phyloP scores from a whole-genome alignment of 1,139 yeast species.

The Blastobotrys arbuscula region DNA sequence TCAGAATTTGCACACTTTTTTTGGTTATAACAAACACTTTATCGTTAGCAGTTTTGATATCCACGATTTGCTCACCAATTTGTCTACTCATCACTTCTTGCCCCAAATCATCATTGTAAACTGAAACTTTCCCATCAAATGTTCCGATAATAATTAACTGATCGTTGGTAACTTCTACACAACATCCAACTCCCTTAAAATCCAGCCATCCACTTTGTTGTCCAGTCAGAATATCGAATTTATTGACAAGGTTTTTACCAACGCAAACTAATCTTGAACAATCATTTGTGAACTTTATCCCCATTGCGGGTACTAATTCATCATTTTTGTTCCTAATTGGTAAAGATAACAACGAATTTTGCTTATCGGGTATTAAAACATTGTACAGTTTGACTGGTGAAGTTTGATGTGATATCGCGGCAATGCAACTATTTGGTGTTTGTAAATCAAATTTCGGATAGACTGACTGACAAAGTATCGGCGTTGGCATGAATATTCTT shows the following conservation, averaged over 20 bases:
- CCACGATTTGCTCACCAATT: not conserved
- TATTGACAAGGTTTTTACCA: constrained; percentile 18
- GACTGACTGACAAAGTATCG: constrained; percentile 23
- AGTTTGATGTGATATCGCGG: constrained; percentile 24
- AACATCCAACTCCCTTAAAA: constrained; percentile 3
- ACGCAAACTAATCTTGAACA: constrained; percentile 18
- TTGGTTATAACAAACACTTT: not conserved
- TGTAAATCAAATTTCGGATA: constrained; percentile 27
- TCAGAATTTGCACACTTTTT: not conserved
- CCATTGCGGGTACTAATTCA: constrained; percentile 20
- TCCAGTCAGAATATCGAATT: constrained; percentile 26
- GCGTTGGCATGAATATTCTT: constrained; percentile 21
- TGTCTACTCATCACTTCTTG: not conserved
- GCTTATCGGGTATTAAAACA: constrained; percentile 14
- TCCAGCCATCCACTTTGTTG: not conserved
- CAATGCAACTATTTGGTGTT: constrained; percentile 19
- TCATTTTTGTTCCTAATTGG: constrained; percentile 22
- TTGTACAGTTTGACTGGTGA: constrained; percentile 29
- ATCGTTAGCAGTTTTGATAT: not conserved
- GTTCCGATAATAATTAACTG: constrained; percentile 14
- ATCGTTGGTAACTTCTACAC: not conserved
- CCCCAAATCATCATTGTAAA: constrained; percentile 10
- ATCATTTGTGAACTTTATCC: constrained; percentile 16
- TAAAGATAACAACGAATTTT: constrained; percentile 20
- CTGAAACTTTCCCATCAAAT: constrained; percentile 21